These are phyloP conservation scores for Colletotrichum sp. DNA, from an alignment of 2,329 filamentous ascomycete genomes.

Conservation along the genomic window DNA sequence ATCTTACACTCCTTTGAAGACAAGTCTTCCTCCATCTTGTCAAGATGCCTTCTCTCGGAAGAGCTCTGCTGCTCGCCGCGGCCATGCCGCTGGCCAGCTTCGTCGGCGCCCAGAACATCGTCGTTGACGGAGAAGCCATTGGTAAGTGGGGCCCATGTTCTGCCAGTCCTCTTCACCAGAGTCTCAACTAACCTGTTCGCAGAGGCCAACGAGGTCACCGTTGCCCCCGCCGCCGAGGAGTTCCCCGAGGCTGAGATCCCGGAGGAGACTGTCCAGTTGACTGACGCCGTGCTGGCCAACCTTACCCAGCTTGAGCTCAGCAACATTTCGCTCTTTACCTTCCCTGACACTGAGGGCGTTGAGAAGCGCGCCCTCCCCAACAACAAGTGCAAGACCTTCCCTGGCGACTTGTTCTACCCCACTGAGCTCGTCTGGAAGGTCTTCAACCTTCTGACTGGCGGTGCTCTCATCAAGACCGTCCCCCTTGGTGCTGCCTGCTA, in stretches of 20 bases:
- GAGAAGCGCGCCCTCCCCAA: constrained; percentile 22
- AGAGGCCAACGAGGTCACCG: constrained; percentile 21
- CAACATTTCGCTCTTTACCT: constrained; percentile 37
- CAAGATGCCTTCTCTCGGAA: constrained; percentile 5
- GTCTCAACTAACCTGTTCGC: not conserved
- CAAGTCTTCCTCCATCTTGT: not conserved
- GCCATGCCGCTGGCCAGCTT: constrained; percentile 3
- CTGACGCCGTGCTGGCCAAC: constrained; percentile 35
- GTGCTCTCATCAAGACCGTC: constrained; percentile 34
- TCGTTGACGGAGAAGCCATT: constrained; percentile 25
- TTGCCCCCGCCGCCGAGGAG: constrained; percentile 25
- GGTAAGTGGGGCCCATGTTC: constrained; percentile 8
- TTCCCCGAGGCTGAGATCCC: constrained; percentile 8
- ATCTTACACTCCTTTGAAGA: not conserved
- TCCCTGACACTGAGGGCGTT: constrained; percentile 24
- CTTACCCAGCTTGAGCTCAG: constrained; percentile 32
- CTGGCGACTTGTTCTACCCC: constrained; percentile 32
- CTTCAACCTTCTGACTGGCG: constrained; percentile 37
- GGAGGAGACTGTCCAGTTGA: constrained; percentile 34
- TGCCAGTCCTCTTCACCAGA: not conserved
- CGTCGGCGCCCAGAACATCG: constrained; percentile 27
- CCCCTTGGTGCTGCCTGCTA: constrained; percentile 39
- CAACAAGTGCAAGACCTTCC: constrained; percentile 36
- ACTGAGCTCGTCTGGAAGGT: constrained; percentile 31
- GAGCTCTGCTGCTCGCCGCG: constrained; percentile 3